These are phyloP conservation scores for Ceratopteris richardii DNA, from an alignment of 75 land plant genomes.

Conservation along the genomic window DNA sequence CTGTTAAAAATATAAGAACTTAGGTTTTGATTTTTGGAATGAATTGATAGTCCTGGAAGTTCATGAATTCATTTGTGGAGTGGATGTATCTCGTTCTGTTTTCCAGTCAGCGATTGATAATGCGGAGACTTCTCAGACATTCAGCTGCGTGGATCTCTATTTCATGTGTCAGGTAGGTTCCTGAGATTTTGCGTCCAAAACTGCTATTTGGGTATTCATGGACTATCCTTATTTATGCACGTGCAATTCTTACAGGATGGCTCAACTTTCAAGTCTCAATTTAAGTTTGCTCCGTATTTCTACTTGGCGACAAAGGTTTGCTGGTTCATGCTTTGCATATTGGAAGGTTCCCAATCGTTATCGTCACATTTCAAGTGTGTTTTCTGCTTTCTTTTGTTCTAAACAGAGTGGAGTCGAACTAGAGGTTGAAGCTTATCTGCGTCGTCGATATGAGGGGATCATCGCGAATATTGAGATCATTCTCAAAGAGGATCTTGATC, in stretches of 20 bases:
- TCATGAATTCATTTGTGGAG: no score
- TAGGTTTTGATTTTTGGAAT: no score
- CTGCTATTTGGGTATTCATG: no score
- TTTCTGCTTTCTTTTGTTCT: constrained; percentile 1
- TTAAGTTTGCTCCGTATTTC: constrained; percentile 87
- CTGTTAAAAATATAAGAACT: no score
- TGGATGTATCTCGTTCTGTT: no score
- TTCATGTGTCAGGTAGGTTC: constrained; percentile 88
- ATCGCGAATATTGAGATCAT: constrained; percentile 63
- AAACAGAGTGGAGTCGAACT: constrained; percentile 31
- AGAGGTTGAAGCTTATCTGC: constrained; percentile 82
- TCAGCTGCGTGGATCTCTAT: constrained; percentile 91
- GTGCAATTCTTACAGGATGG: constrained; percentile 90
- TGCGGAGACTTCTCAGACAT: constrained; percentile 46
- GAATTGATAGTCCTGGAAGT: no score
- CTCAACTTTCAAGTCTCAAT: constrained; percentile 72
- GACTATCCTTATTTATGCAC: no score
- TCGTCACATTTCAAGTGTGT: not conserved
- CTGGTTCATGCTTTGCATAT: no score
- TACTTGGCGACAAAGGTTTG: constrained; percentile 86
- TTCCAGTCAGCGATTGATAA: constrained; percentile 80
- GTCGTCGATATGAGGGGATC: constrained; percentile 70
- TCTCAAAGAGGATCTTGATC: constrained; percentile 81
- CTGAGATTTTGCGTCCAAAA: no score
- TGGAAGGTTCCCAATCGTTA: not conserved